Evolutionary conservation across 2,329 filamentous ascomycete genomes (phyloP).

Genomic region (Cercospora beticola): DNA sequence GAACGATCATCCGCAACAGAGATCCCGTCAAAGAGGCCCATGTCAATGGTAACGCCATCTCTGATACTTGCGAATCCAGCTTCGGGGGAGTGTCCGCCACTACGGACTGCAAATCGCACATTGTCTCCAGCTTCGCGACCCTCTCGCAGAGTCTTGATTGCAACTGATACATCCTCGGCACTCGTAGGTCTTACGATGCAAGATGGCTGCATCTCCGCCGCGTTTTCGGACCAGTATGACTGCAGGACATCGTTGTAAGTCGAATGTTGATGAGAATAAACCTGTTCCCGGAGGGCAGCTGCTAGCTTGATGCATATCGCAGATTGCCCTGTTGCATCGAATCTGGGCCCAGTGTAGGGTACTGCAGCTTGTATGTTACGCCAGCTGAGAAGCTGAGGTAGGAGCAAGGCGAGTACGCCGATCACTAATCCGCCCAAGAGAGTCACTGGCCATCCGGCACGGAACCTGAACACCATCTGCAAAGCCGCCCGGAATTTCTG

Average conservation of each 20-base stretch:
- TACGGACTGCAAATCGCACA: neutral
- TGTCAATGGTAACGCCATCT: conserved; percentile 45
- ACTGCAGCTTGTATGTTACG: neutral
- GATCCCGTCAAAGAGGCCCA: conserved; percentile 44
- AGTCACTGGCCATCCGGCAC: neutral
- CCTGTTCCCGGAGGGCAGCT: neutral
- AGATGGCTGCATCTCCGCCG: conserved; percentile 2
- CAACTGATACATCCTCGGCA: conserved; percentile 11
- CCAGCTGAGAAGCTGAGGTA: neutral
- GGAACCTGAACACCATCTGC: neutral
- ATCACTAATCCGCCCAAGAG: neutral
- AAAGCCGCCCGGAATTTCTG: neutral
- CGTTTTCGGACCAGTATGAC: neutral
- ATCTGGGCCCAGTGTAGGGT: neutral
- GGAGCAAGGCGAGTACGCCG: neutral
- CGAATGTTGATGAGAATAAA: neutral
- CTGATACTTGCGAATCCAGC: conserved; percentile 21
- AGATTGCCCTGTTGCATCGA: neutral
- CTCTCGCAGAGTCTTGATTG: conserved; percentile 9
- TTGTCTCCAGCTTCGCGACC: neutral
- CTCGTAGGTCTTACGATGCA: conserved; percentile 15
- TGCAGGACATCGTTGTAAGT: neutral
- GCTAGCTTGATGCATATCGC: neutral
- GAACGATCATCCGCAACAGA: conserved; percentile 37
- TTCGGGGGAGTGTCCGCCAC: conserved; percentile 11